phyloP scores from a whole-genome alignment of 306 rosid species.

The Elaeagnus macrophylla region DNA sequence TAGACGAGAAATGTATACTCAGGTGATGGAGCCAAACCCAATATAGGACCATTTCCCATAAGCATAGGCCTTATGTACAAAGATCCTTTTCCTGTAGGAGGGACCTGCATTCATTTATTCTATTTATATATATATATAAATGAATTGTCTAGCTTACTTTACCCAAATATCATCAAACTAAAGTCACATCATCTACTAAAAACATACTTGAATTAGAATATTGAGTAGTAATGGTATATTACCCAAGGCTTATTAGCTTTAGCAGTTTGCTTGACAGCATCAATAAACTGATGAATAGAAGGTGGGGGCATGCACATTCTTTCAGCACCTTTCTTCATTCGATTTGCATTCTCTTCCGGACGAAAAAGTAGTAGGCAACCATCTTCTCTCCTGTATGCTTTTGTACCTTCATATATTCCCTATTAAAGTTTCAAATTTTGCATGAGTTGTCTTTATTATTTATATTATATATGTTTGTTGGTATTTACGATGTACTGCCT shows the following conservation, averaged over 20 bases:
- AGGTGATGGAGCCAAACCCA: constrained; percentile 75
- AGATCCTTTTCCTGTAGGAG: constrained; percentile 77
- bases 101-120: constrained; percentile 37
- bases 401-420: constrained; percentile 87
- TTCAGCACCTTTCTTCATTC: constrained; percentile 65
- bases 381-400: constrained; percentile 66
- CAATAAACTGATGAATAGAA: constrained; percentile 52
- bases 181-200: too few relatives aligned
- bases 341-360: constrained; percentile 62
- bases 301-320: constrained; percentile 90
- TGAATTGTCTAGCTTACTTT: too few relatives aligned
- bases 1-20: constrained; percentile 67
- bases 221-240: too few relatives aligned
- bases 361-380: constrained; percentile 71
- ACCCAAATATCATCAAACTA: too few relatives aligned
- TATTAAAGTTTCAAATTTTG: constrained; percentile 10
- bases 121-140: too few relatives aligned
- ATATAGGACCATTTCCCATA: constrained; percentile 67
- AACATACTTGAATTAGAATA: too few relatives aligned
- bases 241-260: constrained; percentile 88
- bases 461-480: too few relatives aligned
- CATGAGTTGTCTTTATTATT: too few relatives aligned
- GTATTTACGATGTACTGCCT: too few relatives aligned
- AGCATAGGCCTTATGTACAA: constrained; percentile 79
- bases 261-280: constrained; percentile 64